Conservation (phyloP, 2,329 filamentous ascomycete species). For the Trichoderma atrobrunneum region DNA sequence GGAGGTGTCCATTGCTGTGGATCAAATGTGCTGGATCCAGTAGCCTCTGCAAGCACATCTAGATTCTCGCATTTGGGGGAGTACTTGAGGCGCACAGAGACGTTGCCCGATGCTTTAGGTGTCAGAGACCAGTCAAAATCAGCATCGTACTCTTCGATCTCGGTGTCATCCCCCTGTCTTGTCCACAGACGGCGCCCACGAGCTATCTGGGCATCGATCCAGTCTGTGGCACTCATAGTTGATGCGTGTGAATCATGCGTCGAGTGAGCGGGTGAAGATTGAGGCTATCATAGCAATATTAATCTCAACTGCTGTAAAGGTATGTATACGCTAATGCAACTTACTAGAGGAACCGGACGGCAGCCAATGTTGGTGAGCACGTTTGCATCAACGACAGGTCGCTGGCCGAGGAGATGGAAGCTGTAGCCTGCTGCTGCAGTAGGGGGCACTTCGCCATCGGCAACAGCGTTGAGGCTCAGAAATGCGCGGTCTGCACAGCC, state of each 20-base stretch:
- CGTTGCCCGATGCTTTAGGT: neutral
- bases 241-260: slow-evolving; percentile 20
- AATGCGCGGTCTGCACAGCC: slow-evolving; percentile 43
- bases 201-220: slow-evolving; percentile 30
- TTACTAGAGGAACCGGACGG: slow-evolving; percentile 38
- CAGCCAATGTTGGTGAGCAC: slow-evolving; percentile 42
- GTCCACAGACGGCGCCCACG: slow-evolving; percentile 20
- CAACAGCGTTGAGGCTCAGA: slow-evolving; percentile 49
- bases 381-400: slow-evolving; percentile 44
- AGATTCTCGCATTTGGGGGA: slow-evolving; percentile 29
- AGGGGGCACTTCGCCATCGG: slow-evolving; percentile 48
- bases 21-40: neutral
- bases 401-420: slow-evolving; percentile 43
- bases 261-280: slow-evolving; percentile 8
- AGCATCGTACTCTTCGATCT: slow-evolving; percentile 18
- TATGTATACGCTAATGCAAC: neutral
- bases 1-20: slow-evolving; percentile 24
- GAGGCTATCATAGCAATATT: neutral
- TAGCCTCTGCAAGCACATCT: slow-evolving; percentile 3
- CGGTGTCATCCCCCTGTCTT: neutral
- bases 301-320: neutral
- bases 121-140: slow-evolving; percentile 11
- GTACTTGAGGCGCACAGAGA: slow-evolving; percentile 24
- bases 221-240: slow-evolving; percentile 26
- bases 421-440: slow-evolving; percentile 51